Evolutionary conservation across 1,284 basidiomycete genomes (phyloP).

Genomic region (Moesziomyces sp.): DNA sequence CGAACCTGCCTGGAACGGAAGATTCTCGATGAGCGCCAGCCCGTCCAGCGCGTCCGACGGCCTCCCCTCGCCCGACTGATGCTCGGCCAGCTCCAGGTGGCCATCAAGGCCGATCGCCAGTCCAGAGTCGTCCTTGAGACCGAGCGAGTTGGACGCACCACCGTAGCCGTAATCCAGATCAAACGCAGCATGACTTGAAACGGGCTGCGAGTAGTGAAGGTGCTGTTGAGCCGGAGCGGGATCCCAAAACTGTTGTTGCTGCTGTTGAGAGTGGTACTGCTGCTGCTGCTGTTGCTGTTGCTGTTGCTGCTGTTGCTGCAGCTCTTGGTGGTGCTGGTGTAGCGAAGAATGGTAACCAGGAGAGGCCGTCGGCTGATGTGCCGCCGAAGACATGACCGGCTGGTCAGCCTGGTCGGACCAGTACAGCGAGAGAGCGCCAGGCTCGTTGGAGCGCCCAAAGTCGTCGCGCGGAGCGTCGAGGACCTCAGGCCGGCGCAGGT

Average conservation of each 20-base stretch:
- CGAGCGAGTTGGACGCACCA: slow-evolving; percentile 20
- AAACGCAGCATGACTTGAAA: slow-evolving; percentile 11
- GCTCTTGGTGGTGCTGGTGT: too few relatives aligned
- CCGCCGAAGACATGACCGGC: slow-evolving; percentile 1
- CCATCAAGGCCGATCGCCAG: slow-evolving; percentile 25
- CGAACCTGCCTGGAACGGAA: slow-evolving; percentile 25
- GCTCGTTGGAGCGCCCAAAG: not conserved
- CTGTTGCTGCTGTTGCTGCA: too few relatives aligned
- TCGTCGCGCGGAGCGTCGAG: not conserved
- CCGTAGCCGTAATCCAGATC: slow-evolving; percentile 27
- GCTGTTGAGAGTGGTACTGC: too few relatives aligned
- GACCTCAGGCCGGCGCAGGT: slow-evolving; percentile 16
- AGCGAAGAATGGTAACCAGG: slow-evolving; percentile 3
- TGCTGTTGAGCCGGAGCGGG: slow-evolving; percentile 7
- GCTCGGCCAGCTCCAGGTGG: slow-evolving; percentile 19
- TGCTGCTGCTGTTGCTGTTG: too few relatives aligned
- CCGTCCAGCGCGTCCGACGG: slow-evolving; percentile 16
- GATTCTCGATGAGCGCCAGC: slow-evolving; percentile 30
- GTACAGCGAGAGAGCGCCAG: slow-evolving; percentile 14
- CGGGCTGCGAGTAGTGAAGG: slow-evolving; percentile 14
- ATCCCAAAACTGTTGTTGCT: slow-evolving; percentile 17
- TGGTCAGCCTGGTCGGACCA: slow-evolving; percentile 18
- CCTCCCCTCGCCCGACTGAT: slow-evolving; percentile 9
- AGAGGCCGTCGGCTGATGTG: slow-evolving; percentile 3
- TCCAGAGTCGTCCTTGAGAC: slow-evolving; percentile 22